Percentiles rank a stretch among this genome's conserved stretches.
These are phyloP conservation scores for Ampelomyces quisqualis DNA, from an alignment of 2,329 filamentous ascomycete species.

Conservation along the genomic window DNA sequence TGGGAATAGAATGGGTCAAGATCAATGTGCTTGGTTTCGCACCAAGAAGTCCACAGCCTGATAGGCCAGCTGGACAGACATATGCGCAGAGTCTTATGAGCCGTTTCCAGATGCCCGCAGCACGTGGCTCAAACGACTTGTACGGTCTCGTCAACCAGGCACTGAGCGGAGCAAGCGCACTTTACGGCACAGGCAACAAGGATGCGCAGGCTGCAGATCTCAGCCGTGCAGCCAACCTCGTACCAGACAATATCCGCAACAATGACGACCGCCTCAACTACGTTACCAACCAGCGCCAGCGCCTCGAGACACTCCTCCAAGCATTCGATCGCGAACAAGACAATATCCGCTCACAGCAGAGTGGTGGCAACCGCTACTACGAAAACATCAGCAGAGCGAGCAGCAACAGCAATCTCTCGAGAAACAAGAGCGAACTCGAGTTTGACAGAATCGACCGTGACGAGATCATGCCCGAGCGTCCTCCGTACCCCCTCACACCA, in stretches of 20 bases:
- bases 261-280: constrained; percentile 69
- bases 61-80: constrained; percentile 50
- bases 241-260: constrained; percentile 68
- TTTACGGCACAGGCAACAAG: constrained; percentile 43
- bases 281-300: constrained; percentile 76
- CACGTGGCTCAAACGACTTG: constrained; percentile 68
- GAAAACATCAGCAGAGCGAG: constrained; percentile 33
- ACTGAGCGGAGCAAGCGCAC: constrained; percentile 62
- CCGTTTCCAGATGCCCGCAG: constrained; percentile 78
- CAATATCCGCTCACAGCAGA: constrained; percentile 50
- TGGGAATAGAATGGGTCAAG: constrained; percentile 59
- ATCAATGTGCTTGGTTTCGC: constrained; percentile 78
- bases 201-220: constrained; percentile 53
- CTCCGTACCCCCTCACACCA: constrained; percentile 39
- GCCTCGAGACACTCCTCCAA: constrained; percentile 69
- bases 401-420: constrained; percentile 59
- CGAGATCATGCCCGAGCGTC: constrained; percentile 59
- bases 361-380: constrained; percentile 49
- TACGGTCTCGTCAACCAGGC: constrained; percentile 76
- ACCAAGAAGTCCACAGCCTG: constrained; percentile 49
- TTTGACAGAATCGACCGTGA: constrained; percentile 82
- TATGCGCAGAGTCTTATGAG: constrained; percentile 84
- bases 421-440: constrained; percentile 82
- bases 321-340: constrained; percentile 79
- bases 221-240: constrained; percentile 61